Conservation (phyloP, 2,329 filamentous ascomycete species). For the Fusarium domesticum region DNA sequence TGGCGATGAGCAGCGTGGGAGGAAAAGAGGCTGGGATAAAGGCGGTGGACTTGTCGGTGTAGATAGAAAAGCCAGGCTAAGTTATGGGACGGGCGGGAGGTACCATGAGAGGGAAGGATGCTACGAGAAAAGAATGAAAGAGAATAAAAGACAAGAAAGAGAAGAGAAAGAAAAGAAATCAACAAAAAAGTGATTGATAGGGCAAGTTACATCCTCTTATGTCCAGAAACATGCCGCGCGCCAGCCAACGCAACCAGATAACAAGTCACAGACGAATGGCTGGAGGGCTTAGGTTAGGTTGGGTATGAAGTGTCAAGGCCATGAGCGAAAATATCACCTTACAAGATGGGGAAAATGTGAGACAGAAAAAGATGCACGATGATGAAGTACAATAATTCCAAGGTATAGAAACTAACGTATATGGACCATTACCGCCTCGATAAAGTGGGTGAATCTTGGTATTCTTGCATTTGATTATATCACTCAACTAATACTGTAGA, state of each 20-base stretch:
- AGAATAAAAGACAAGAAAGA: neutral
- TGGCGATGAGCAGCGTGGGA: neutral
- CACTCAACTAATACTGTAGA: too few species aligned
- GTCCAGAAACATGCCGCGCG: neutral
- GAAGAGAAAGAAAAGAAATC: neutral
- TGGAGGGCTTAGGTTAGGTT: neutral
- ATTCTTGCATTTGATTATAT: too few species aligned
- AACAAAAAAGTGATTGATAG: neutral
- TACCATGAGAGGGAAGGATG: neutral
- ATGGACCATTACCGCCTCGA: too few species aligned
- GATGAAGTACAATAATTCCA: slow-evolving; percentile 11
- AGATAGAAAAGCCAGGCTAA: neutral
- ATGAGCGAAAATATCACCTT: neutral
- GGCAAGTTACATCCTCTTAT: neutral
- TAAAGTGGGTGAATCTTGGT: too few species aligned
- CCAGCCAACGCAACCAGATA: neutral
- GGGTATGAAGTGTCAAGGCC: neutral
- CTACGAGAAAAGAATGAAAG: slow-evolving; percentile 10
- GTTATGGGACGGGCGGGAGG: slow-evolving; percentile 10
- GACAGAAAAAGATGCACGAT: slow-evolving; percentile 17
- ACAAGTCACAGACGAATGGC: neutral
- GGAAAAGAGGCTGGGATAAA: slow-evolving; percentile 9
- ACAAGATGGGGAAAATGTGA: slow-evolving; percentile 1
- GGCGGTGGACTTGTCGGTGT: slow-evolving; percentile 27
- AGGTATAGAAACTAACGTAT: too few species aligned